A percentile compares a stretch with the other conserved stretches of the same genome.
These are phyloP conservation scores for Balakata baccata DNA, from an alignment of 345 rosid genomes.

Conservation along the genomic window DNA sequence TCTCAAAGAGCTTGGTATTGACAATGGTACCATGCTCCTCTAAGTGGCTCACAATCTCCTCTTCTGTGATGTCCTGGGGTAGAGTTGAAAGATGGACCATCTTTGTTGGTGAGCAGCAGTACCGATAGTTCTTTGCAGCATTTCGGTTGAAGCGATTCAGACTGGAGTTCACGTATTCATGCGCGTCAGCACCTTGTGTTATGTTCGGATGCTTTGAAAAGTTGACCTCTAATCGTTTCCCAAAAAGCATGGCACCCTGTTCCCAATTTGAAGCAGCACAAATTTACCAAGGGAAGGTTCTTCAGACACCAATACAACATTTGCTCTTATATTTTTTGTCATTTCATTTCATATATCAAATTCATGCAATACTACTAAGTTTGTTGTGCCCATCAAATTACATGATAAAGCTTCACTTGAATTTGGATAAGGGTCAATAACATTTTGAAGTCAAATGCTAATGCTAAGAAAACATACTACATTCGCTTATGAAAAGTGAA, in stretches of 20 bases:
- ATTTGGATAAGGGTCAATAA: background rate
- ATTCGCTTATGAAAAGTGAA: background rate
- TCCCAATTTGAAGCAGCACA: conserved; percentile 1
- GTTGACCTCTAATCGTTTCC: conserved; percentile 88
- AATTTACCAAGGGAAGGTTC: no score
- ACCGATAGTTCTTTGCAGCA: conserved; percentile 93
- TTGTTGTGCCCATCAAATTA: background rate
- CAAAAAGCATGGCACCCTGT: conserved; percentile 90
- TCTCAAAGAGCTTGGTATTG: conserved; percentile 79
- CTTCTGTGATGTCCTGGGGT: conserved; percentile 81
- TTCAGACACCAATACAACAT: no score
- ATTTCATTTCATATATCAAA: no score
- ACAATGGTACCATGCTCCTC: conserved; percentile 71
- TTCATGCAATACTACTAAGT: background rate
- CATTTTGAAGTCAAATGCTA: background rate
- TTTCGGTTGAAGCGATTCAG: conserved; percentile 95
- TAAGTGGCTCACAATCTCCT: conserved; percentile 66
- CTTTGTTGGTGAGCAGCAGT: conserved; percentile 97
- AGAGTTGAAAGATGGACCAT: conserved; percentile 90
- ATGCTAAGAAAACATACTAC: background rate
- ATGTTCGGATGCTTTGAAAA: conserved; percentile 86
- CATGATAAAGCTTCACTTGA: background rate
- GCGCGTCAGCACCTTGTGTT: conserved; percentile 87
- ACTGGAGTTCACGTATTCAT: conserved; percentile 70
- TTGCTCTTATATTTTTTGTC: no score